A percentile compares a stretch with the other conserved stretches of the same genome.
Evolutionary conservation across 306 rosid species (phyloP).

Genomic region (Inga laurina): DNA sequence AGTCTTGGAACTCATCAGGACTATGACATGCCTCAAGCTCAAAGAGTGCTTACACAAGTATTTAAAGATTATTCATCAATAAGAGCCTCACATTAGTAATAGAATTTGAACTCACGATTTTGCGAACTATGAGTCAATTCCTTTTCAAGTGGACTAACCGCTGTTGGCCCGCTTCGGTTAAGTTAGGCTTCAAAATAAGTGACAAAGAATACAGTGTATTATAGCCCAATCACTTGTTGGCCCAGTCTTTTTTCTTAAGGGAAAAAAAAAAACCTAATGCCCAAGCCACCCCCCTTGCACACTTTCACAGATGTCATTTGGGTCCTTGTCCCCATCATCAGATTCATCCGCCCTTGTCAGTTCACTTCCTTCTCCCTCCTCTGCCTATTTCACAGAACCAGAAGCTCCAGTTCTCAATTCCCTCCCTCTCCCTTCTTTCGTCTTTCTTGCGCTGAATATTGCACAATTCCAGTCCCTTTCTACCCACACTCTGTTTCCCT

Average conservation of each 20-base stretch:
- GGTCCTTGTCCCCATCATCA: not conserved
- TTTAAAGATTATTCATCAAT: too few relatives aligned
- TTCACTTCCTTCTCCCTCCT: not conserved
- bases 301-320: not conserved
- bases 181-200: too few relatives aligned
- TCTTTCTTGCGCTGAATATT: not conserved
- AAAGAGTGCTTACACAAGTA: too few relatives aligned
- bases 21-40: too few relatives aligned
- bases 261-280: too few relatives aligned
- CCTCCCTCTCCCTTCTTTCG: not conserved
- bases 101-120: too few relatives aligned
- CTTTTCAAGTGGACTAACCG: too few relatives aligned
- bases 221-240: too few relatives aligned
- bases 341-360: not conserved
- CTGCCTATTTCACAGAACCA: not conserved
- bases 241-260: too few relatives aligned
- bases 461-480: conserved; percentile 8
- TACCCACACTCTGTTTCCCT: not conserved
- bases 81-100: fast-evolving
- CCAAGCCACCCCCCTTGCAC: not conserved
- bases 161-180: too few relatives aligned
- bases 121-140: fast-evolving
- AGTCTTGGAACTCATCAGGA: too few relatives aligned
- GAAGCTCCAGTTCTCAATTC: not conserved
- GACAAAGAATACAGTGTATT: too few relatives aligned